These are phyloP conservation scores for Aspergillus ibericus DNA, from an alignment of 2,329 filamentous ascomycete genomes.

Conservation along the genomic window DNA sequence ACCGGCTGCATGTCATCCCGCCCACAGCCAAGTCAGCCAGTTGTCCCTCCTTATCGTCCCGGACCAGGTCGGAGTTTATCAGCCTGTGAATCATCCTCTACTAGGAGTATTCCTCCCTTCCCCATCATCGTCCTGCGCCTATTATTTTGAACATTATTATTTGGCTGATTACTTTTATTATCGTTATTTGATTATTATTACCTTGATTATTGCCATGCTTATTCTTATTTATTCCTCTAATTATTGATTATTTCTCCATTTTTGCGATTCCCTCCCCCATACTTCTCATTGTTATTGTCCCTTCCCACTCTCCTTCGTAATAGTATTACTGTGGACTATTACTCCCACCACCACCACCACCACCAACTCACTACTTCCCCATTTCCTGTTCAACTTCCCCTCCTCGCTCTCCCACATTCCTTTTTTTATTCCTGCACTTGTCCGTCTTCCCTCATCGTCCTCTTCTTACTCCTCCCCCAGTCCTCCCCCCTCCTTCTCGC, in stretches of 20 bases:
- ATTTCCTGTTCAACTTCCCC: slow-evolving; percentile 3
- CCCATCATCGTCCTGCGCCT: neutral
- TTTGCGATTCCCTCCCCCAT: neutral
- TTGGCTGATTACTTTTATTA: slow-evolving; percentile 18
- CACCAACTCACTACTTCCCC: neutral
- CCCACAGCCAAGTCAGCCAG: slow-evolving; percentile 16
- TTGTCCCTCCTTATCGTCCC: slow-evolving; percentile 13
- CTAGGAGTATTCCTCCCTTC: neutral
- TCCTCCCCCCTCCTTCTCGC: slow-evolving; percentile 2
- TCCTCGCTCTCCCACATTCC: neutral
- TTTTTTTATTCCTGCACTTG: slow-evolving; percentile 4
- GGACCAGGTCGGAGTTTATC: slow-evolving; percentile 17
- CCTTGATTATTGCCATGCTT: neutral
- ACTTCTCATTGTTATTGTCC: slow-evolving; percentile 9
- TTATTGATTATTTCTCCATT: neutral
- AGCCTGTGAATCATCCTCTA: neutral
- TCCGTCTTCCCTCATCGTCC: slow-evolving; percentile 9
- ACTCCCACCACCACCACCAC: neutral
- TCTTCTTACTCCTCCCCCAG: slow-evolving; percentile 4
- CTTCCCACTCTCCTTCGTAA: slow-evolving; percentile 1
- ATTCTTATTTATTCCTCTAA: slow-evolving; percentile 6
- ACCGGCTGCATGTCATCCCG: slow-evolving; percentile 19
- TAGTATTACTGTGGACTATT: neutral
- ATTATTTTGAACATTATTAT: slow-evolving; percentile 5
- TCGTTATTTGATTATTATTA: slow-evolving; percentile 1